phyloP scores from a whole-genome alignment of 352 stramenopile genomes.

The Phytophthora citrophthora region DNA sequence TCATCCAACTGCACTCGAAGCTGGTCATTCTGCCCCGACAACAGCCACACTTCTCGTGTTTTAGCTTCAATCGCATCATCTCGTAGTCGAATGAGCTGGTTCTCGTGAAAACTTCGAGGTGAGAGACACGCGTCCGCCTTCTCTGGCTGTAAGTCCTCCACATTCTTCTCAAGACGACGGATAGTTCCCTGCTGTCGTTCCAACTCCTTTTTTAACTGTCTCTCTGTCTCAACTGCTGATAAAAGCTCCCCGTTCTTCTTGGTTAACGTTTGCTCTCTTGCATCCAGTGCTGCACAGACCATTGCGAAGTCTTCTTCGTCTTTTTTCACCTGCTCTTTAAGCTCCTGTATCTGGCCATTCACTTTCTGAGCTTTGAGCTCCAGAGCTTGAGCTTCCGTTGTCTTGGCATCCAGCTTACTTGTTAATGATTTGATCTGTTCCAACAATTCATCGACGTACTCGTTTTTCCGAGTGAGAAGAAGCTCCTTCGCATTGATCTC shows the following conservation, averaged over 20 bases:
- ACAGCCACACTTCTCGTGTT: slow-evolving; percentile 72
- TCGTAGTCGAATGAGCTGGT: slow-evolving; percentile 73
- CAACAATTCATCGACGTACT: slow-evolving; percentile 67
- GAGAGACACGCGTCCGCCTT: slow-evolving; percentile 70
- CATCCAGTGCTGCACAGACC: slow-evolving; percentile 57
- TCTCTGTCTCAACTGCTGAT: slow-evolving; percentile 33
- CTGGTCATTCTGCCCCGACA: slow-evolving; percentile 71
- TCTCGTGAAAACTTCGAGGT: slow-evolving; percentile 75
- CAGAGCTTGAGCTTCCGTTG: slow-evolving; percentile 19
- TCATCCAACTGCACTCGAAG: slow-evolving; percentile 73
- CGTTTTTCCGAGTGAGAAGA: slow-evolving; percentile 58
- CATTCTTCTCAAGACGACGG: slow-evolving; percentile 54
- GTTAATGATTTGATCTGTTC: slow-evolving; percentile 46
- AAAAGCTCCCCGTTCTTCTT: slow-evolving; percentile 49
- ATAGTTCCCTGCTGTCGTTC: slow-evolving; percentile 45
- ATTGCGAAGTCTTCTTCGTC: slow-evolving; percentile 75
- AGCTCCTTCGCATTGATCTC: slow-evolving; percentile 79
- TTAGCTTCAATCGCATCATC: slow-evolving; percentile 80
- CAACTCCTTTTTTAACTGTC: slow-evolving; percentile 51
- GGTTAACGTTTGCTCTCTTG: slow-evolving; percentile 50
- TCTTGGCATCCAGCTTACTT: slow-evolving; percentile 12
- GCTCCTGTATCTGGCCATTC: slow-evolving; percentile 36
- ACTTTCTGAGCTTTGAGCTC: slow-evolving; percentile 28
- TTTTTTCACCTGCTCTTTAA: slow-evolving; percentile 58
- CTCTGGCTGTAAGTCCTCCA: slow-evolving; percentile 45